Base-by-base conservation (phyloP, 2,329 filamentous ascomycete genomes). In the Beauveria brongniartii region DNA sequence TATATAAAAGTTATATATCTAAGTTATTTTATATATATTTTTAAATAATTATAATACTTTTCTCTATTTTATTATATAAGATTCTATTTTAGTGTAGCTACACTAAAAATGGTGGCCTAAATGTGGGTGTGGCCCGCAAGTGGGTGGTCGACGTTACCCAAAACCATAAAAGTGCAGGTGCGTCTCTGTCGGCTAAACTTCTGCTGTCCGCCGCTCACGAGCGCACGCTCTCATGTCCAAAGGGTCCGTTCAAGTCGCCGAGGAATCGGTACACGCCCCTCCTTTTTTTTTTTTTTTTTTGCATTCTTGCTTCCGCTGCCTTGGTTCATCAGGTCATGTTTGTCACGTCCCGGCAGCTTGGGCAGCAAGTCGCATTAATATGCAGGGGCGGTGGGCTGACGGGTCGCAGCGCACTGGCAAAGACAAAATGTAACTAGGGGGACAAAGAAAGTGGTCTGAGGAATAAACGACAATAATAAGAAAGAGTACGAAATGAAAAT, bases 301-400 rank as follows among this genome's bases (percentile, higher is more conserved):
- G 3, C 7, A 30, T 9, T 30, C 8, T 30, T 30, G 28, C 34
- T 16, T 37, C 14, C 5, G 5, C 34, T 24, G 16, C 20, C 40
- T 41, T 22, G 2, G 10, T 22, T 24, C 53, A n/a, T 28, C 20
- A 41, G 52, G 22, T n/a, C 37, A 28, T 24, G 14, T 18, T 22
- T 20, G 37, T 43, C 34, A 37, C 34, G 55, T 59, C 34, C 55
- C 55, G 55, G 28, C 55, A 59, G 55, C 55, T 59, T 59, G 55
- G 55, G 55, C 55, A 52, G 34, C 55, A 59, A 59, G n/a, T 48
- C 2, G 10, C 44, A 34, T 47, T 30, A 52, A n/a, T 16, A 51
- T 59, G 47, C 34, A 34, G 47, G 55, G 47, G 46, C 24, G 30
- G 30, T 59, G 55, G 46, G 30, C 44, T 52, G 46, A 44, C 55